These are phyloP conservation scores for Populus tomentosa DNA, from an alignment of 441 rosid genomes.

Conservation along the genomic window DNA sequence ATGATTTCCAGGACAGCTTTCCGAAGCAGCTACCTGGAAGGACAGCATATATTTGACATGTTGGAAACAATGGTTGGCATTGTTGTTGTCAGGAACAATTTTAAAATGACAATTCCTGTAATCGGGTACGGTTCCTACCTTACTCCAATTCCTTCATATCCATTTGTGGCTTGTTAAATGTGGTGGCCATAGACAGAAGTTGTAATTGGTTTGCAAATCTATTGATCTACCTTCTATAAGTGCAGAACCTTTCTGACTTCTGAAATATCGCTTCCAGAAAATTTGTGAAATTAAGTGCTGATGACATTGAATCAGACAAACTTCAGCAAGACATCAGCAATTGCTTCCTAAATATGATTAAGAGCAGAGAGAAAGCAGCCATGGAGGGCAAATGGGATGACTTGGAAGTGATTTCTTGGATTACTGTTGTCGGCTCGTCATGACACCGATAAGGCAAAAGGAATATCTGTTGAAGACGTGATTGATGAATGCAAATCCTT, in stretches of 20 bases:
- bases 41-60: constrained; percentile 36
- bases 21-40: constrained; percentile 28
- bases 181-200: neutral
- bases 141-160: neutral
- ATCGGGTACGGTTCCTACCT: constrained; percentile 16
- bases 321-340: constrained; percentile 21
- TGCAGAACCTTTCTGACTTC: too few species aligned
- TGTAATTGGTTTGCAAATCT: neutral
- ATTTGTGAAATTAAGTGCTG: constrained; percentile 16
- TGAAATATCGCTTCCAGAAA: constrained; percentile 11
- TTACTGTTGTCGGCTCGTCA: constrained; percentile 23
- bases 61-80: constrained; percentile 13
- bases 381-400: constrained; percentile 9
- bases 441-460: constrained; percentile 22
- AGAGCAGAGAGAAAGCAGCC: constrained; percentile 22
- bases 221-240: too few species aligned
- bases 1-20: constrained; percentile 12
- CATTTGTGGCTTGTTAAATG: too few species aligned
- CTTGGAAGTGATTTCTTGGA: constrained; percentile 17
- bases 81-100: constrained; percentile 11
- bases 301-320: constrained; percentile 28
- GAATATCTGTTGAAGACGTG: constrained; percentile 26
- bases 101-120: constrained; percentile 24
- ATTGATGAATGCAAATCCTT: constrained; percentile 50
- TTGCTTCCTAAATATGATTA: constrained; percentile 16